These are phyloP conservation scores for Phytophthora idaei DNA, from an alignment of 352 stramenopile genomes.

Conservation along the genomic window DNA sequence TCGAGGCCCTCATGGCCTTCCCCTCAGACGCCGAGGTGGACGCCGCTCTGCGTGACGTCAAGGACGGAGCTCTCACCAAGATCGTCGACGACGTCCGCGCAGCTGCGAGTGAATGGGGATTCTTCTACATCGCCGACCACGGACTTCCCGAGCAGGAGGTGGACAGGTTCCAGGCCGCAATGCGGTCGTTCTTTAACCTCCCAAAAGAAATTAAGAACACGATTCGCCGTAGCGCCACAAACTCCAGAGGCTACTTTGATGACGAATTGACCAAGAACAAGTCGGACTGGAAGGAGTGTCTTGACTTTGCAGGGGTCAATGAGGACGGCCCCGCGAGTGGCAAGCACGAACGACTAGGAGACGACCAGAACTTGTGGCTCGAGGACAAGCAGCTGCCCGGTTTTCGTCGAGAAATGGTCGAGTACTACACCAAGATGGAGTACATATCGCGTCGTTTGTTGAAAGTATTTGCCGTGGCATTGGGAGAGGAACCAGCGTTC, in stretches of 20 bases:
- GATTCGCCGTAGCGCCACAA: slow-evolving; percentile 74
- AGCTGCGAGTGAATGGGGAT: slow-evolving; percentile 77
- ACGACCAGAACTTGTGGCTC: slow-evolving; percentile 90
- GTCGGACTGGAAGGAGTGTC: slow-evolving; percentile 92
- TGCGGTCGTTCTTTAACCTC: slow-evolving; percentile 86
- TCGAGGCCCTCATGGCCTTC: slow-evolving; percentile 53
- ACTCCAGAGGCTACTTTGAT: slow-evolving; percentile 94
- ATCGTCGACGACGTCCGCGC: slow-evolving; percentile 56
- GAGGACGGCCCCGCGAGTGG: slow-evolving; percentile 50
- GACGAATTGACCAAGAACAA: slow-evolving; percentile 95
- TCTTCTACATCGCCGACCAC: slow-evolving; percentile 94
- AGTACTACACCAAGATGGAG: slow-evolving; percentile 55
- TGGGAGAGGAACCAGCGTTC: slow-evolving; percentile 49
- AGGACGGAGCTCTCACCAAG: slow-evolving; percentile 21
- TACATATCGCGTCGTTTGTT: slow-evolving; percentile 58
- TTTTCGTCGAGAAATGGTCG: slow-evolving; percentile 56
- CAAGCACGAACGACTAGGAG: slow-evolving; percentile 71
- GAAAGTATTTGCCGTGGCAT: slow-evolving; percentile 57
- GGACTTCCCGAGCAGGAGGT: slow-evolving; percentile 69
- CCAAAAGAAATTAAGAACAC: slow-evolving; percentile 58
- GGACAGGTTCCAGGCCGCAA: slow-evolving; percentile 66
- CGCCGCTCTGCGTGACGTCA: slow-evolving; percentile 19
- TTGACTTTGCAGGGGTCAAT: slow-evolving; percentile 55
- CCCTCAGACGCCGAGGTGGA: slow-evolving; percentile 42
- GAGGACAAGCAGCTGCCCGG: slow-evolving; percentile 42